A percentile compares a stretch with the other conserved stretches of the same genome.
These are phyloP conservation scores for Lasiosphaeria ovina DNA, from an alignment of 495 filamentous ascomycete species.

Conservation along the genomic window DNA sequence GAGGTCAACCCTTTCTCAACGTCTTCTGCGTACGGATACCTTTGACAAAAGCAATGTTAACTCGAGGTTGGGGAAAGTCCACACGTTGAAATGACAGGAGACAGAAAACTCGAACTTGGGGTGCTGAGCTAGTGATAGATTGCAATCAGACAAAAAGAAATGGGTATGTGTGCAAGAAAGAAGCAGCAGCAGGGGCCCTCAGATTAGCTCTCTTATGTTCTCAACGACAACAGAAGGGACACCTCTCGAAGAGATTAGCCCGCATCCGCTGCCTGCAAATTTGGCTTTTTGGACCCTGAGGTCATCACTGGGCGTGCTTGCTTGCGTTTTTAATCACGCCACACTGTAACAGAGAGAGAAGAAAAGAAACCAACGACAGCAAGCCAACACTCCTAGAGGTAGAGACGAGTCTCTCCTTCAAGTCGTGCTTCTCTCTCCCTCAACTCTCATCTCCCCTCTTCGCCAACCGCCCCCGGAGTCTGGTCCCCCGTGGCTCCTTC, in stretches of 20 bases:
- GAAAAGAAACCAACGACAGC: conserved; percentile 2
- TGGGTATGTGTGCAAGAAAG: conserved; percentile 6
- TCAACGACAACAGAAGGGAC: conserved; percentile 49
- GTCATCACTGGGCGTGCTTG: conserved; percentile 53
- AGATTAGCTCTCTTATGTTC: conserved; percentile 63
- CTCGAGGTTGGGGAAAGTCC: not conserved
- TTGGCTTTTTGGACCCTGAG: conserved; percentile 60
- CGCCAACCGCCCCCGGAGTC: not conserved
- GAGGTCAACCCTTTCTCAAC: no score
- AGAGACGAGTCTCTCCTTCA: not conserved
- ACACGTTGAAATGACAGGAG: not conserved
- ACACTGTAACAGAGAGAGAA: conserved; percentile 9
- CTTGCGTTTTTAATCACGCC: not conserved
- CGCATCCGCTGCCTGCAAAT: conserved; percentile 56
- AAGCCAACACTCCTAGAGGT: not conserved
- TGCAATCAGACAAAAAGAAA: conserved; percentile 4
- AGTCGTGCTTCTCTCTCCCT: not conserved
- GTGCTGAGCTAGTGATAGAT: not conserved
- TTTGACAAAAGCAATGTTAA: no score
- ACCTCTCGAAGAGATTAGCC: conserved; percentile 5
- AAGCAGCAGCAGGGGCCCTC: conserved; percentile 39
- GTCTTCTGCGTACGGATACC: no score
- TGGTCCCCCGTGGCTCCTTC: no score
- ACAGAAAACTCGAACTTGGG: not conserved
- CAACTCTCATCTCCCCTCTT: not conserved